Evolutionary conservation across 148 eudicot genomes (phyloP).

Genomic region (Selenicereus undatus): DNA sequence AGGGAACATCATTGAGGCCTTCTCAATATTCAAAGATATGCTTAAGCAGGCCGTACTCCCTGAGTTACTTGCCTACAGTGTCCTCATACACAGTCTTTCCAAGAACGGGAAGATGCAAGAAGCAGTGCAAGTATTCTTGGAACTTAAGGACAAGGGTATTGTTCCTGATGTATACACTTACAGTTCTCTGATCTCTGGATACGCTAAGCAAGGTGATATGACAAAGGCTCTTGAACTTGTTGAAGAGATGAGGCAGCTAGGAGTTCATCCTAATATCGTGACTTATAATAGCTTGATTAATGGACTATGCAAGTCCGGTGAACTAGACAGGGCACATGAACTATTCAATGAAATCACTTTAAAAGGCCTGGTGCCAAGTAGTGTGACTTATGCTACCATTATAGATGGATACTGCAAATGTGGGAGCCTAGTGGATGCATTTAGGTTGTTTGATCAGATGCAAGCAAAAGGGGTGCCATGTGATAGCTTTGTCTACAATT

Average conservation of each 20-base stretch:
- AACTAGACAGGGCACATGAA: slow-evolving; percentile 49
- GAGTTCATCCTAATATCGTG: slow-evolving; percentile 66
- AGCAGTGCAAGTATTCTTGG: slow-evolving; percentile 45
- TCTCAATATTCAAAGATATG: slow-evolving; percentile 48
- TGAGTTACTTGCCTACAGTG: slow-evolving; percentile 49
- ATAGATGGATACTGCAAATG: slow-evolving; percentile 80
- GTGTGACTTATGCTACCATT: slow-evolving; percentile 67
- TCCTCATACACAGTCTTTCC: slow-evolving; percentile 61
- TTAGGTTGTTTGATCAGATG: slow-evolving; percentile 65
- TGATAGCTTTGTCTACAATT: slow-evolving; percentile 62
- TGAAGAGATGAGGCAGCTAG: slow-evolving; percentile 55
- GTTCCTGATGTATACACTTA: slow-evolving; percentile 73
- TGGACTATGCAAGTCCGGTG: slow-evolving; percentile 71
- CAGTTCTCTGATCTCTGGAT: slow-evolving; percentile 72
- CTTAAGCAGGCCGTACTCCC: slow-evolving; percentile 48
- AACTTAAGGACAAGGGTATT: slow-evolving; percentile 47
- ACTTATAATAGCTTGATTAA: slow-evolving; percentile 73
- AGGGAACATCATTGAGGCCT: slow-evolving; percentile 51
- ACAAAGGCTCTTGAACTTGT: slow-evolving; percentile 48
- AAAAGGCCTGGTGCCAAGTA: slow-evolving; percentile 49
- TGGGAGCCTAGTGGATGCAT: slow-evolving; percentile 50
- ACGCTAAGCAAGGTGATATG: slow-evolving; percentile 57
- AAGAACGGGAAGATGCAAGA: slow-evolving; percentile 59
- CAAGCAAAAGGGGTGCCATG: slow-evolving; percentile 43
- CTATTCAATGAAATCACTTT: slow-evolving; percentile 45